Base-by-base conservation (phyloP, 805 yeast genomes). In the Torulaspora maleeae region DNA sequence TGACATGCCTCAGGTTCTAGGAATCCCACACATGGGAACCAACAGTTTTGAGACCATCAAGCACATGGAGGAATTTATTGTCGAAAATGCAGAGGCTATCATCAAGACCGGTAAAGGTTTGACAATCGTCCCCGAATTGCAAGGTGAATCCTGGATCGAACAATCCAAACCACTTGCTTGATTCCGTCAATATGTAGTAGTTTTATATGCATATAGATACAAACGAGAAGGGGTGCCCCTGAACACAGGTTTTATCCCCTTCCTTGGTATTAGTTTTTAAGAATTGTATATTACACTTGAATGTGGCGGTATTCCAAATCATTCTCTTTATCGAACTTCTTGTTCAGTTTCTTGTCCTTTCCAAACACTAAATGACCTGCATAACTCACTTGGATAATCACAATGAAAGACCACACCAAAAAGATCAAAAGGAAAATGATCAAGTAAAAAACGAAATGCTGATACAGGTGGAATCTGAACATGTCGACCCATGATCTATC, bases 21-120 rank as follows among this genome's bases (percentile, higher is more conserved):
- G 86, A 28, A 70, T 86, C 53, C 97, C 97, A 12, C 97, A 89
- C 63, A 80, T 86, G 83, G 97, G 96, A 22, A 86, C 96, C 0
- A 80, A 80, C 61, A 72, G 91, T 4, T 66, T 67, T 42, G 95
- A 88, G 66, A 84, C 95, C 3, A 78, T 84, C 58, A 68, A 72
- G 54, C 76, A 76, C 55, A 86, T 93, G 96, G 96, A 90, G 68
- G 80, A 78, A 54, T 78, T 78, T 62, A 87, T 83, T 27, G 80
- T 86, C 22, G 74, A 75, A 27, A 93, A 91, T 64, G 79, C 86
- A 7, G 67, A 70, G 35, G 64, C 71, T n/a, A 81, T 69, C 38
- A 57, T 87, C 29, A 64, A 68, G 11, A 75, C 81, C 0, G 95
- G 95, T 6, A 80, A 78, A 61, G 86, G 91, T 6, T 63, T 75